phyloP scores from a whole-genome alignment of 352 stramenopile genomes.

The Aphanomyces euteiches region DNA sequence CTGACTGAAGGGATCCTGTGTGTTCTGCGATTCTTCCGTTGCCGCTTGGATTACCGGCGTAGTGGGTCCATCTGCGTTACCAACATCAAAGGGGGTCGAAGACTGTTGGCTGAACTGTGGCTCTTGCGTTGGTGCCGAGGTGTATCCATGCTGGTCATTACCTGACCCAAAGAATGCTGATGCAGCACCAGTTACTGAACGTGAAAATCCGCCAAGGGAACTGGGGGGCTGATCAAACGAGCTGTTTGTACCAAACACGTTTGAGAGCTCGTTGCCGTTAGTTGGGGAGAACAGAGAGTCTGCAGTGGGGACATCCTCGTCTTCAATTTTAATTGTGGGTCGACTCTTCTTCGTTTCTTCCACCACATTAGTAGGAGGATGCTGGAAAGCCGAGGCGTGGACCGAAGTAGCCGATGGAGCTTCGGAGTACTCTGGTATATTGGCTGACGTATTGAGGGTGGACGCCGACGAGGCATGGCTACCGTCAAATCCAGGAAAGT shows the following conservation, averaged over 20 bases:
- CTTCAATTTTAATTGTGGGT: neutral
- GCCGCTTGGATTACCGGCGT: too few species aligned
- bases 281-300: conserved; percentile 25
- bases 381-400: neutral
- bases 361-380: neutral
- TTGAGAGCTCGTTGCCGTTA: conserved; percentile 21
- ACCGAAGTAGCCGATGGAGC: neutral
- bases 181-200: neutral
- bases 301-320: conserved; percentile 16
- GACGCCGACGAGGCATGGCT: too few species aligned
- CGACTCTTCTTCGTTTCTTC: neutral
- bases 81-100: too few species aligned
- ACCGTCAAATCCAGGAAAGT: too few species aligned
- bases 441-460: too few species aligned
- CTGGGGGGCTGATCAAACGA: conserved; percentile 10
- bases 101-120: too few species aligned
- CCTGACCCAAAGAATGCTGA: neutral
- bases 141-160: neutral
- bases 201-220: conserved; percentile 9
- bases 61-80: too few species aligned
- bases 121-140: too few species aligned
- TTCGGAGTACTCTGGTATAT: neutral
- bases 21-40: too few species aligned
- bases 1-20: too few species aligned
- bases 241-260: conserved; percentile 1